phyloP scores from a whole-genome alignment of 768 basidiomycete genomes.

The Boletus insuetus region DNA sequence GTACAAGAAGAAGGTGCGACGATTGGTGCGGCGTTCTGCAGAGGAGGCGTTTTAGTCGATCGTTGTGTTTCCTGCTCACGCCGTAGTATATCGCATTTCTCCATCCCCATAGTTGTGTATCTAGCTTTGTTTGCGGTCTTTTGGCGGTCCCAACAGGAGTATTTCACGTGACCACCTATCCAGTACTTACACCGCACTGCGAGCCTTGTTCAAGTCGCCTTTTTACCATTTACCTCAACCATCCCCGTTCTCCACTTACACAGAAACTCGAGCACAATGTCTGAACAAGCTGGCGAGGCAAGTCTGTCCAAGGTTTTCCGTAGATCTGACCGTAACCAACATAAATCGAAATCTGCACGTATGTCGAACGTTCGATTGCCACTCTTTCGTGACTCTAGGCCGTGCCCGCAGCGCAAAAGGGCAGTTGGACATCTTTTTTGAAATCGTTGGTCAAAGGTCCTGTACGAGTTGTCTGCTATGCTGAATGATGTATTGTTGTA shows the following conservation, averaged over 20 bases:
- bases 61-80: not conserved
- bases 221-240: constrained; percentile 7
- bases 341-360: constrained; percentile 34
- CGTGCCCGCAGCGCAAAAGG: constrained; percentile 79
- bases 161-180: constrained; percentile 22
- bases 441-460: constrained; percentile 65
- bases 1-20: constrained; percentile 96
- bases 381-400: constrained; percentile 40
- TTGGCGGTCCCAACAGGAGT: too few relatives aligned
- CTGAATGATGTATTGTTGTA: constrained; percentile 27
- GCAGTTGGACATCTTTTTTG: constrained; percentile 87
- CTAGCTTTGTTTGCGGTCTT: not conserved
- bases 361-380: constrained; percentile 29
- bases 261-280: constrained; percentile 23
- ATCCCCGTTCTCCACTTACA: not conserved
- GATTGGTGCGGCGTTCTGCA: constrained; percentile 80
- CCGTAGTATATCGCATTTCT: constrained; percentile 13
- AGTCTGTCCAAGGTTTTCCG: constrained; percentile 22
- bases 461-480: not conserved
- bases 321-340: constrained; percentile 23
- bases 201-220: not conserved
- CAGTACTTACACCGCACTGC: not conserved
- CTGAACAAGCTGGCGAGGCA: constrained; percentile 44
- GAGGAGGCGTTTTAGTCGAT: constrained; percentile 79
- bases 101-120: constrained; percentile 9